Conservation (phyloP, 352 stramenopile genomes). For the Phytophthora cajani region DNA sequence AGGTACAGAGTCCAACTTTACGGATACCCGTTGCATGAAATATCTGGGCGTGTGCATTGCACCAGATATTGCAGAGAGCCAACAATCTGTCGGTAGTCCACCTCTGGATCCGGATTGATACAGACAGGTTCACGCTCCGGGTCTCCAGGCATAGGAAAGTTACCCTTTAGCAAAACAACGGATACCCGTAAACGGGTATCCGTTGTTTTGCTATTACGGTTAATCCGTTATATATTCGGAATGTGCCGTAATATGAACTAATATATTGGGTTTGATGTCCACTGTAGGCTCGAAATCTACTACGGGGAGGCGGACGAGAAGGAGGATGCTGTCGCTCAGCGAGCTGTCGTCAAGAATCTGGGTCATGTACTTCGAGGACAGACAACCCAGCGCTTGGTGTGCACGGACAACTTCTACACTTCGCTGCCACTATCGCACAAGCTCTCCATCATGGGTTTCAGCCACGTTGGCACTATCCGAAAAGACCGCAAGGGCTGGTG, state of each 20-base stretch:
- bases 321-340: background rate
- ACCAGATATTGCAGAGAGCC: background rate
- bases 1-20: background rate
- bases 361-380: constrained; percentile 7
- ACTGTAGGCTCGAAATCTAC: background rate
- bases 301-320: background rate
- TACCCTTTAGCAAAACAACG: background rate
- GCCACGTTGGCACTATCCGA: constrained; percentile 15
- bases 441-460: constrained; percentile 6
- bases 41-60: background rate
- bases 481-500: background rate
- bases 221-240: background rate
- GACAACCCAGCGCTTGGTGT: background rate
- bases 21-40: background rate
- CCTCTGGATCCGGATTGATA: background rate
- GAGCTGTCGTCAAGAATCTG: constrained; percentile 7
- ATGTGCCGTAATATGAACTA: background rate
- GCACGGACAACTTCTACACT: constrained; percentile 21
- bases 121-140: background rate
- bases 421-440: constrained; percentile 11
- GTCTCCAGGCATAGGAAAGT: background rate
- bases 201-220: too few species aligned
- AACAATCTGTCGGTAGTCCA: background rate
- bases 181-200: background rate
- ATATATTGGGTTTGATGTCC: background rate